Conservation (phyloP, 2,329 filamentous ascomycete species). For the Fusarium musae region DNA sequence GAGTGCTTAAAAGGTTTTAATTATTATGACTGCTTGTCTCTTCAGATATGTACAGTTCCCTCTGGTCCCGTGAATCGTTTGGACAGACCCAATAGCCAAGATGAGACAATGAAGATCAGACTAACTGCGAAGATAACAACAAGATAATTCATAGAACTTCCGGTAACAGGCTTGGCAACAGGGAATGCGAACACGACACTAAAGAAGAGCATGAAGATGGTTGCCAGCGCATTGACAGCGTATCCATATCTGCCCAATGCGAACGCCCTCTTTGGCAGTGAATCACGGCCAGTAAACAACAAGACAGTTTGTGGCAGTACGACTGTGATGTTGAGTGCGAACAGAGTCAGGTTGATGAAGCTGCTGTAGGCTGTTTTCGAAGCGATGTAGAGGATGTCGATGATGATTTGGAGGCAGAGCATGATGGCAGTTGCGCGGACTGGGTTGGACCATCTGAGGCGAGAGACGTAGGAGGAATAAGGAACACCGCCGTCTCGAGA, state of each 20-base stretch:
- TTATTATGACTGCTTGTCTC: not conserved
- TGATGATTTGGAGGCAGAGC: not conserved
- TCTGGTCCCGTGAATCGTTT: not conserved
- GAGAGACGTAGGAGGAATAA: fast-evolving
- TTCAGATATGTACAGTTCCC: not conserved
- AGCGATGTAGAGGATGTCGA: not conserved
- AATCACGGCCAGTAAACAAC: not conserved
- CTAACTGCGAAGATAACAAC: not conserved
- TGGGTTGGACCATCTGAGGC: not conserved
- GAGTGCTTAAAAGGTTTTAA: fast-evolving
- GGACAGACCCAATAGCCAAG: not conserved
- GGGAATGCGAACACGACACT: not conserved
- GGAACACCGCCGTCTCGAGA: not conserved
- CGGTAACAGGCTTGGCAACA: not conserved
- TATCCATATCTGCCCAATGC: not conserved
- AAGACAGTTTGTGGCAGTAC: not conserved
- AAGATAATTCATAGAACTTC: not conserved
- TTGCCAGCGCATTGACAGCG: not conserved
- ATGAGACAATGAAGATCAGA: not conserved
- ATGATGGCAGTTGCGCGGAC: not conserved
- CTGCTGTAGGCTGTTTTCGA: not conserved
- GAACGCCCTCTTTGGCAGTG: not conserved
- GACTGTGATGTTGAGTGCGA: not conserved
- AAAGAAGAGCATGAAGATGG: not conserved
- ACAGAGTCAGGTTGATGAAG: not conserved